Evolutionary conservation across 108 stramenopile species (phyloP), one percentile per base, ranked within the genome.

Genomic region (Cyclostephanos tholiformis): DNA sequence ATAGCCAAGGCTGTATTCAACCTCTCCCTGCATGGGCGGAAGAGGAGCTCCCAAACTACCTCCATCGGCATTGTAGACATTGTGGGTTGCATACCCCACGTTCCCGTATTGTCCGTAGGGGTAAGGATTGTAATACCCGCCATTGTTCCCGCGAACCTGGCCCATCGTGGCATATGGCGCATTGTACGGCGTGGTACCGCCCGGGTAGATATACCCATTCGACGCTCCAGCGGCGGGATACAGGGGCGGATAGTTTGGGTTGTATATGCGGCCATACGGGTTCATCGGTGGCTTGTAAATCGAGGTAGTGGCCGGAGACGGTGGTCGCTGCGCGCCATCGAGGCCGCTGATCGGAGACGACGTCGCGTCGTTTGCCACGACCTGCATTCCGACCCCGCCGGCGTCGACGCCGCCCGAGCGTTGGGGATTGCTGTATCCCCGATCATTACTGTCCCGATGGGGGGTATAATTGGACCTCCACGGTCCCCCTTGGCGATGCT

Each of bases 391-490:
- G 11, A 1, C 12, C 41, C 11, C 41, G 41, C 41, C 41, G 41
- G 9, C 41, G 9, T 41, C 41, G 41, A 12, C 36, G 36, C 36
- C 11, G 41, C 10, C 19, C 25, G 26, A 59, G 58, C 17, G 58
- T 32, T 32, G 58, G 29, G 58, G 59, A 30, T 35, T n/a, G n/a
- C n/a, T 38, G 35, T 60, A 60, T 17, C 36, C 59, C 14, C 59
- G 59, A 36, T 60, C 39, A 16, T 60, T 19, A 20, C 22, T 6
- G 11, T 12, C 0, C 5, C 2, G 23, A 60, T 60, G 30, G n/a
- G 12, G 59, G 20, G 2, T 27, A 32, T 16, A 0, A 19, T 60
- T 60, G 36, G 59, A 60, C 36, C 36, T 27, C 59, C 59, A 60
- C 35, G 6, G 32, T 14, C 59, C 59, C 3, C 27, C 25, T 22